Evolutionary conservation across 2,329 filamentous ascomycete genomes (phyloP).

Genomic region (Purpureocillium takamizusanense): DNA sequence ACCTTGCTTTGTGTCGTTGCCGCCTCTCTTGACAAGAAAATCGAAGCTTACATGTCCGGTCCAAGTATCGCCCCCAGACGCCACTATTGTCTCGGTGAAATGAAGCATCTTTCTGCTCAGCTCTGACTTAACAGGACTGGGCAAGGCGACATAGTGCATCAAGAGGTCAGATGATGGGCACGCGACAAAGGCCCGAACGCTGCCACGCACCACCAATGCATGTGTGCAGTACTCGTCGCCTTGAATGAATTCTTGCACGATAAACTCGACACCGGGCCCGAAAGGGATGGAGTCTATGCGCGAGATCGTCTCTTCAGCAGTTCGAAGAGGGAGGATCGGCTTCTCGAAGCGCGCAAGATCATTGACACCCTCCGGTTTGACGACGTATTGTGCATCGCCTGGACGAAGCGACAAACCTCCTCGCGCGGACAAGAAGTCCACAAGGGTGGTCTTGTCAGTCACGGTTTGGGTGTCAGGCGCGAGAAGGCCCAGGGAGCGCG

Average conservation of each 20-base stretch:
- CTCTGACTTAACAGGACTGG: conserved; percentile 31
- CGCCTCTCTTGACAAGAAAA: conserved; percentile 46
- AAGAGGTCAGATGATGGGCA: conserved; percentile 54
- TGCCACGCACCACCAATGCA: conserved; percentile 54
- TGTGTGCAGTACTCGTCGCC: conserved; percentile 64
- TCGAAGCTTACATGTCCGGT: conserved; percentile 68
- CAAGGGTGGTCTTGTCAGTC: conserved; percentile 39
- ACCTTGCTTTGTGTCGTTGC: not conserved
- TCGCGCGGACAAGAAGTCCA: conserved; percentile 37
- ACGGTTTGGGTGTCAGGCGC: conserved; percentile 45
- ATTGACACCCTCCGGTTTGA: conserved; percentile 58
- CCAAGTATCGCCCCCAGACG: conserved; percentile 36
- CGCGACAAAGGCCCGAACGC: conserved; percentile 56
- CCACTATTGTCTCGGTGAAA: conserved; percentile 53
- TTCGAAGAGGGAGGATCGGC: conserved; percentile 53
- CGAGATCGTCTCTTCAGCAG: conserved; percentile 45
- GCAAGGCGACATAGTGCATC: conserved; percentile 58
- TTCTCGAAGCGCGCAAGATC: conserved; percentile 51
- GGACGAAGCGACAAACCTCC: conserved; percentile 13
- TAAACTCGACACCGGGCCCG: conserved; percentile 43
- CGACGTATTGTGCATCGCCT: conserved; percentile 41
- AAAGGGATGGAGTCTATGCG: conserved; percentile 35
- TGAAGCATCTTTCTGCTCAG: conserved; percentile 51
- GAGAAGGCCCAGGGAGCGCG: conserved; percentile 41
- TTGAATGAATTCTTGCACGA: conserved; percentile 55